Evolutionary conservation across 2,329 filamentous ascomycete species (phyloP).

Genomic region (Colletotrichum sp.): DNA sequence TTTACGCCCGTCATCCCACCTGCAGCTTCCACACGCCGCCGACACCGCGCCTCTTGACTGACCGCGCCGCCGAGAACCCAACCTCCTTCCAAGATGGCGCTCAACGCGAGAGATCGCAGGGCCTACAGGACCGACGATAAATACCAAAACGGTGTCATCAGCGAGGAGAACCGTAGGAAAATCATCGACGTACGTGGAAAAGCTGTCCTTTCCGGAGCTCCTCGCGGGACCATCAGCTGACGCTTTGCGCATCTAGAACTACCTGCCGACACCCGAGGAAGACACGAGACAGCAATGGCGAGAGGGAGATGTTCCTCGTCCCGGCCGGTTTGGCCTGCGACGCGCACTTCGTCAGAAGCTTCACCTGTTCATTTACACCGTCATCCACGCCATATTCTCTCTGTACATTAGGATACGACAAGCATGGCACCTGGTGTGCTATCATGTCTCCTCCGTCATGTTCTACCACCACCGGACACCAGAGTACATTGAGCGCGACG

Average conservation of each 20-base stretch:
- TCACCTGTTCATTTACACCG: conserved; percentile 69
- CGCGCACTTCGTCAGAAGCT: conserved; percentile 67
- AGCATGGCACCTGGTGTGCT: conserved; percentile 77
- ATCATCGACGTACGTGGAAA: conserved; percentile 37
- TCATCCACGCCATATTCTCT: conserved; percentile 84
- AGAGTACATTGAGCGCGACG: conserved; percentile 88
- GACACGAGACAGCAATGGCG: conserved; percentile 13
- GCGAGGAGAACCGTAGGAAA: conserved; percentile 39
- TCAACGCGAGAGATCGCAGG: conserved; percentile 35
- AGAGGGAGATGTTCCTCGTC: conserved; percentile 27
- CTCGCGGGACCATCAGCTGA: background rate
- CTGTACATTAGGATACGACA: conserved; percentile 85
- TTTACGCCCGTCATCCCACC: background rate
- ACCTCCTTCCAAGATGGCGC: conserved; percentile 30
- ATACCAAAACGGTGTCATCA: conserved; percentile 35
- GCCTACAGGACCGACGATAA: conserved; percentile 45
- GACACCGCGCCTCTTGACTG: background rate
- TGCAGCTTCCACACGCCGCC: background rate
- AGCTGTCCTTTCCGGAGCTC: background rate
- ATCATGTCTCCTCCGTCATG: conserved; percentile 80
- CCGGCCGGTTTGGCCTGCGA: conserved; percentile 60
- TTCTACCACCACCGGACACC: conserved; percentile 97
- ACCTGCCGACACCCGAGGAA: conserved; percentile 23
- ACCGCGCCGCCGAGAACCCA: background rate
- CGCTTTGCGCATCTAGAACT: conserved; percentile 25